Conservation (phyloP, 306 rosid species). For the Castanospermum australe region DNA sequence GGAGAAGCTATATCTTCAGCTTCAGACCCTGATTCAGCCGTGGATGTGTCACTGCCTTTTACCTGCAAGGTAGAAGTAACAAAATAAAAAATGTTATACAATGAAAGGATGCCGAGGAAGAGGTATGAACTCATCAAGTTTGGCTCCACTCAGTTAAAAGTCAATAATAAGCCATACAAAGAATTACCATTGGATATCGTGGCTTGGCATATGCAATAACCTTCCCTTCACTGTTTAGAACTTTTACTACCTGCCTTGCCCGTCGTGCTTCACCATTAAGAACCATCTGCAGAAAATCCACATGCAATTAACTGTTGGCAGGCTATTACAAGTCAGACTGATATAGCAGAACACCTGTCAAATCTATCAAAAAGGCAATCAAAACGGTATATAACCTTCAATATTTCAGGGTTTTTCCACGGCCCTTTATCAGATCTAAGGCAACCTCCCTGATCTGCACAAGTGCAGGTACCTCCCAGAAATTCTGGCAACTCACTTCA, state of each 20-base stretch:
- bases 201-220: slow-evolving; percentile 92
- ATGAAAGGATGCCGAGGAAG: background rate
- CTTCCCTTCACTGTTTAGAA: slow-evolving; percentile 85
- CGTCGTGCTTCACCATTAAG: slow-evolving; percentile 75
- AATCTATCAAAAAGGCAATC: background rate
- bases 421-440: slow-evolving; percentile 98
- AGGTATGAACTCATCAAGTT: background rate
- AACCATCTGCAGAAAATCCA: slow-evolving; percentile 64
- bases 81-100: background rate
- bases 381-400: slow-evolving; percentile 60
- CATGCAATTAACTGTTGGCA: slow-evolving; percentile 22
- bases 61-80: slow-evolving; percentile 51
- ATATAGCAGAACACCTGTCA: background rate
- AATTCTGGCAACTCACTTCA: slow-evolving; percentile 98
- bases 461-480: slow-evolving; percentile 91
- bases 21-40: slow-evolving; percentile 98
- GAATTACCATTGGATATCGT: slow-evolving; percentile 71
- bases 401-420: slow-evolving; percentile 87
- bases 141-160: slow-evolving; percentile 4
- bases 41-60: slow-evolving; percentile 95
- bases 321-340: slow-evolving; percentile 10
- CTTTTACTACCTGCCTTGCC: slow-evolving; percentile 88
- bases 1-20: slow-evolving; percentile 95
- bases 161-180: background rate
- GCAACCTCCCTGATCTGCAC: slow-evolving; percentile 88